Evolutionary conservation across 2,329 filamentous ascomycete species (phyloP).

Genomic region (Intubia oerlemansii): DNA sequence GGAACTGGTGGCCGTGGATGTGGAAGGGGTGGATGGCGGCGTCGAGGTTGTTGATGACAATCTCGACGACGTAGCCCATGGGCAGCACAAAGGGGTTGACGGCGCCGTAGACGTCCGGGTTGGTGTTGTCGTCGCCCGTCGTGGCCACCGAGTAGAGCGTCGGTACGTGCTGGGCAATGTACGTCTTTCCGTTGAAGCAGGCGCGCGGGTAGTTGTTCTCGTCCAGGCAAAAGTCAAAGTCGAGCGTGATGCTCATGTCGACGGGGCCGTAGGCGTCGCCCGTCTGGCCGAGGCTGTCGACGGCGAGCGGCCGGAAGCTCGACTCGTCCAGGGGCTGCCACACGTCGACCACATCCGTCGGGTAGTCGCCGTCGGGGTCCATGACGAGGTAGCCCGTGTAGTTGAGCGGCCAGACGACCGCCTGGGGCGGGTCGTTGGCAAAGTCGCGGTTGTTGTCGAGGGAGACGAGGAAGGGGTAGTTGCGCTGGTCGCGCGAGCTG

Average conservation of each 20-base stretch:
- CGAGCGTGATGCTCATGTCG: constrained; percentile 31
- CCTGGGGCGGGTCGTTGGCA: constrained; percentile 11
- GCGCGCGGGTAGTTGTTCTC: constrained; percentile 39
- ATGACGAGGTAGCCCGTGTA: constrained; percentile 22
- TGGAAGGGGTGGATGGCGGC: constrained; percentile 27
- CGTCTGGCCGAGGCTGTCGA: not conserved
- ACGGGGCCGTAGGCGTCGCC: constrained; percentile 18
- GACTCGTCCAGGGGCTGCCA: constrained; percentile 40
- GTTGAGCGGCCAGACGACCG: constrained; percentile 16
- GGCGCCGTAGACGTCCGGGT: constrained; percentile 20
- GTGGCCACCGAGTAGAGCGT: constrained; percentile 51
- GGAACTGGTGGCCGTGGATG: constrained; percentile 33
- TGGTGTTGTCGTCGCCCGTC: constrained; percentile 21
- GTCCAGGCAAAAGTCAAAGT: constrained; percentile 36
- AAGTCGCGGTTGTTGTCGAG: constrained; percentile 23
- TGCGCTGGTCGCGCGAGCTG: constrained; percentile 14
- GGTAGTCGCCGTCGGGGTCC: constrained; percentile 12
- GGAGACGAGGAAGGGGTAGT: constrained; percentile 21
- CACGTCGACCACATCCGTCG: constrained; percentile 12
- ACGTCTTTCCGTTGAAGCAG: constrained; percentile 44
- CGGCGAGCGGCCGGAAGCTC: constrained; percentile 32
- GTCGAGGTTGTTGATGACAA: constrained; percentile 29
- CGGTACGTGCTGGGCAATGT: constrained; percentile 46
- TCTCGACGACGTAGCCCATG: constrained; percentile 20
- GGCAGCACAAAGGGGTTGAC: constrained; percentile 20